These are phyloP conservation scores for Cucumis hystrix DNA, from an alignment of 306 rosid genomes.

Conservation along the genomic window DNA sequence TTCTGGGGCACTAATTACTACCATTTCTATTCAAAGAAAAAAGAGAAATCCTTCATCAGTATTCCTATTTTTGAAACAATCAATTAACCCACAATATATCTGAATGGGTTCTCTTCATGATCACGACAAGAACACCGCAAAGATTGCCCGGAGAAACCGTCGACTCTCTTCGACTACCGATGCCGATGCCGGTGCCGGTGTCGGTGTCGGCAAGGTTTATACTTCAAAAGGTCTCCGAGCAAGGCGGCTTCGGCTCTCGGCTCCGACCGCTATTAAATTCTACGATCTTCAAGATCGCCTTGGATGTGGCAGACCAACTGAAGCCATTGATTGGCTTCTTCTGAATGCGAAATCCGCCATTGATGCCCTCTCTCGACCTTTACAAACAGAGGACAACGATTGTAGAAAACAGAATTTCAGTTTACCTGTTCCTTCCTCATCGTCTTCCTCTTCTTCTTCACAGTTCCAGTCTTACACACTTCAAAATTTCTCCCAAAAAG, in stretches of 20 bases:
- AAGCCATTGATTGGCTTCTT: neutral
- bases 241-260: neutral
- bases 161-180: neutral
- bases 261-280: neutral
- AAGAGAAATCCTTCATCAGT: neutral
- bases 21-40: neutral
- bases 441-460: neutral
- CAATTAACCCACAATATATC: neutral
- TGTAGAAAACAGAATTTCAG: neutral
- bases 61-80: neutral
- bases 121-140: neutral
- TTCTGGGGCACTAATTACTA: neutral
- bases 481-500: neutral
- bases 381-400: neutral
- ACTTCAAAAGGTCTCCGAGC: neutral
- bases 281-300: neutral
- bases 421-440: neutral
- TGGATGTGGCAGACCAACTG: neutral
- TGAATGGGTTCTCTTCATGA: neutral
- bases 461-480: neutral
- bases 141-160: neutral
- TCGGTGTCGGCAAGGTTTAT: neutral
- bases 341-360: neutral
- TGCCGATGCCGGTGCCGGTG: neutral
- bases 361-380: neutral